Evolutionary conservation across 768 basidiomycete species (phyloP).

Genomic region (Kwoniella newhampshirensis): DNA sequence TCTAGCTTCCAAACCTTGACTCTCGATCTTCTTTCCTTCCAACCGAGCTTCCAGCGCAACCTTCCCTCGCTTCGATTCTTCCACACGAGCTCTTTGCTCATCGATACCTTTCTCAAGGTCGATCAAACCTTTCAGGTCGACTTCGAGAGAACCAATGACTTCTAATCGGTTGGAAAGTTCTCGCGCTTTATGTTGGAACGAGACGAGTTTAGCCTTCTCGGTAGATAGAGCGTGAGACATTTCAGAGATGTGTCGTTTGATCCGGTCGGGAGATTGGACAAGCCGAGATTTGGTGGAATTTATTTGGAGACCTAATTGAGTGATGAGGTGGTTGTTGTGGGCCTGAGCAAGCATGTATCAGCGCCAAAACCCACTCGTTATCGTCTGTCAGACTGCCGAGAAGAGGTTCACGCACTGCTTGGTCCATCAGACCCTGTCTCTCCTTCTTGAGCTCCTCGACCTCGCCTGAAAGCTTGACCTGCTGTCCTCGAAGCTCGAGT

Average conservation of each 20-base stretch:
- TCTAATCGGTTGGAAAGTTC: conserved; percentile 75
- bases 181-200: conserved; percentile 70
- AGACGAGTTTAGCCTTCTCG: conserved; percentile 67
- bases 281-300: conserved; percentile 69
- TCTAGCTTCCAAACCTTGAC: conserved; percentile 66
- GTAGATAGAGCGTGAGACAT: conserved; percentile 69
- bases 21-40: conserved; percentile 71
- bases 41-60: conserved; percentile 67
- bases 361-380: too few relatives aligned
- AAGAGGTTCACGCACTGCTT: conserved; percentile 59
- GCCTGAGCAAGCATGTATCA: conserved; percentile 58
- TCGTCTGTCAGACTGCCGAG: too few relatives aligned
- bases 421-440: conserved; percentile 64
- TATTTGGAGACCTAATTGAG: conserved; percentile 64
- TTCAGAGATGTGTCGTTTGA: conserved; percentile 74
- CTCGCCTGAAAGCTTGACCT: conserved; percentile 58
- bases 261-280: conserved; percentile 87
- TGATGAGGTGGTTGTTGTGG: conserved; percentile 63
- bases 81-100: conserved; percentile 15
- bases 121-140: conserved; percentile 51
- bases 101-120: conserved; percentile 43
- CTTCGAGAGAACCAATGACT: conserved; percentile 70
- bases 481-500: conserved; percentile 68
- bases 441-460: conserved; percentile 71
- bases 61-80: conserved; percentile 63